Base-by-base conservation (phyloP, 768 basidiomycete genomes). In the Tricholoma terreum region DNA sequence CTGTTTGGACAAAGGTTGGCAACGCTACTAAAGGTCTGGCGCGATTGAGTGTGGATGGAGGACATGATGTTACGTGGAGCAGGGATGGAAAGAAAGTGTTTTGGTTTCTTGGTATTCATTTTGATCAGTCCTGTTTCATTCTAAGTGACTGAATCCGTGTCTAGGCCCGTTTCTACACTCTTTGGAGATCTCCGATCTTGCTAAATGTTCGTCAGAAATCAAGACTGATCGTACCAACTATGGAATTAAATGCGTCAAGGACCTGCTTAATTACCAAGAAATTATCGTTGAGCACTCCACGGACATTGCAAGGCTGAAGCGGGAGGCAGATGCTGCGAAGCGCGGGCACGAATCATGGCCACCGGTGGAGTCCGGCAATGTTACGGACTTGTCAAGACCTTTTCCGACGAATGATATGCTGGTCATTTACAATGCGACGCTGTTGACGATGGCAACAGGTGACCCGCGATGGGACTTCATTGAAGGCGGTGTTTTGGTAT, bases 31-130 rank as follows among this genome's bases (percentile, higher is more conserved):
- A 75, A 27, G 83, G 83, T 2, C 66, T 89, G 55, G 78, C 78
- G 3, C 78, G 88, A 33, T 57, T 90, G 57, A 89, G 88, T 63
- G 63, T 87, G 61, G 87, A 90, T 67, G 89, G 89, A 15, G 89
- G 87, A 0, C 89, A 90, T 62, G 85, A 86, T 65, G 66, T 90
- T 35, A 77, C 82, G 2, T 85, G 81, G 73, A 86, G 81, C 33
- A 65, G 78, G 10, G 84, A 89, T 65, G 88, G 89, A 15, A 81
- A 77, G 54, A 83, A 74, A 31, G 55, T 90, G 33, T 87, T 88
- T 59, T 90, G 89, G 89, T 81, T 90, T 69, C 76, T 90, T 30
- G 89, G 89, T 87, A 65, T 45, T 76, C 55, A 21, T 52, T 22
- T 59, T 40, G 10, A 34, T 49, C 27, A 31, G 12, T 19, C 21